Conservation (phyloP, 2,329 filamentous ascomycete species). For the Colletotrichum melonis region DNA sequence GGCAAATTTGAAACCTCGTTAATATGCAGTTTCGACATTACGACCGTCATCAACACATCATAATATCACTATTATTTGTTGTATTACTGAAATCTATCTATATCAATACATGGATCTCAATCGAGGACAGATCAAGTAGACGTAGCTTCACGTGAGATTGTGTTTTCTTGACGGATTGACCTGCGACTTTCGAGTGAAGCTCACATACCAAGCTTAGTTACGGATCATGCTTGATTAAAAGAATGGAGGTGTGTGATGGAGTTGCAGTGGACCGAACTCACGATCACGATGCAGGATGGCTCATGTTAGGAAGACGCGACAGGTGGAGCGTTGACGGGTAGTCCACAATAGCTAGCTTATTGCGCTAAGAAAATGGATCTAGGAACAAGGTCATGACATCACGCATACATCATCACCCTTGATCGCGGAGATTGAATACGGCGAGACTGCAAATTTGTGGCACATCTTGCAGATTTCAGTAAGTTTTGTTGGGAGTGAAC, state of each 20-base stretch:
- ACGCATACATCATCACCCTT: neutral
- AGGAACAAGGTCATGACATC: neutral
- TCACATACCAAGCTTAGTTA: neutral
- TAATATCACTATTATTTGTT: no score
- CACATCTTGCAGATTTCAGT: no score
- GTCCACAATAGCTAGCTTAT: neutral
- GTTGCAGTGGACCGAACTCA: neutral
- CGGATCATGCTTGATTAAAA: neutral
- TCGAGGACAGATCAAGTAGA: no score
- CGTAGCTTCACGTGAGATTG: no score
- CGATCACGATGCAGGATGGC: neutral
- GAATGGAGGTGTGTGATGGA: neutral
- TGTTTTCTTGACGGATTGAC: no score
- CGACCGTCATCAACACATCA: no score
- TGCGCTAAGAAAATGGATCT: neutral
- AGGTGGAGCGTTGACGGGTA: neutral
- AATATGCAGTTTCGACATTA: no score
- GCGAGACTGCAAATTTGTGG: neutral
- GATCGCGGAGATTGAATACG: neutral
- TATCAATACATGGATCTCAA: no score
- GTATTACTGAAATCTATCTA: no score
- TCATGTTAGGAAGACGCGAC: neutral
- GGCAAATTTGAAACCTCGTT: no score
- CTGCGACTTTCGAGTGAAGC: neutral
- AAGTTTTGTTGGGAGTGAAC: no score